Conservation (phyloP, 176 grass and related monocot genomes). For the Carex scoparia region DNA sequence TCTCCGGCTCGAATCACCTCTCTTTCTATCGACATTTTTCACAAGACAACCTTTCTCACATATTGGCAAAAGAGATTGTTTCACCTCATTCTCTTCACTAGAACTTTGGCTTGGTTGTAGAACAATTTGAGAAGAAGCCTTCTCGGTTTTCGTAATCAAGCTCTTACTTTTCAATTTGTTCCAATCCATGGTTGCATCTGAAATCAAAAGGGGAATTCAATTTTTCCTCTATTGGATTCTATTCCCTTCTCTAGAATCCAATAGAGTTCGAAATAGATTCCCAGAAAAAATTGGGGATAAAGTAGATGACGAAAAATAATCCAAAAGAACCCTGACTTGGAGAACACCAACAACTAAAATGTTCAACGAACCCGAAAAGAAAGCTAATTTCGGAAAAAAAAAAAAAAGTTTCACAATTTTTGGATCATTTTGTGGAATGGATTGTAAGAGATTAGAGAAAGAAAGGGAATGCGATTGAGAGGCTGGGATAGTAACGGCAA, state of each 20-base stretch:
- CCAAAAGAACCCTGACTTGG: neutral
- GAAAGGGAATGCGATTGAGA: neutral
- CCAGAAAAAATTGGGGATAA: neutral
- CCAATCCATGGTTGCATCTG: slow-evolving; percentile 19
- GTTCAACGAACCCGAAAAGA: neutral
- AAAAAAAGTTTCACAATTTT: neutral
- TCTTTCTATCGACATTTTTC: neutral
- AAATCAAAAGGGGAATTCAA: neutral
- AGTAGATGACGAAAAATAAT: neutral
- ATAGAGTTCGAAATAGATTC: slow-evolving; percentile 15
- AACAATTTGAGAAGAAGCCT: neutral
- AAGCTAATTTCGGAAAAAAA: slow-evolving; percentile 9
- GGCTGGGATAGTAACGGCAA: neutral
- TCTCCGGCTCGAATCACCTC: neutral
- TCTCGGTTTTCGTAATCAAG: neutral
- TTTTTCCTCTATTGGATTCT: slow-evolving; percentile 15
- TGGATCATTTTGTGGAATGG: neutral
- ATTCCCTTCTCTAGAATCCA: slow-evolving; percentile 11
- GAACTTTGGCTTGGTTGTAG: neutral
- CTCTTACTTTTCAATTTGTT: slow-evolving; percentile 14
- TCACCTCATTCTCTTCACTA: slow-evolving; percentile 19
- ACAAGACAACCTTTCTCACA: slow-evolving; percentile 4
- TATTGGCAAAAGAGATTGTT: slow-evolving; percentile 14
- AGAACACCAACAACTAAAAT: neutral
- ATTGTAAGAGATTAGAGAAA: neutral